Evolutionary conservation across 805 yeast species (phyloP), one percentile per base, ranked within the genome.

Genomic region (Saccharomycopsis guyanensis): DNA sequence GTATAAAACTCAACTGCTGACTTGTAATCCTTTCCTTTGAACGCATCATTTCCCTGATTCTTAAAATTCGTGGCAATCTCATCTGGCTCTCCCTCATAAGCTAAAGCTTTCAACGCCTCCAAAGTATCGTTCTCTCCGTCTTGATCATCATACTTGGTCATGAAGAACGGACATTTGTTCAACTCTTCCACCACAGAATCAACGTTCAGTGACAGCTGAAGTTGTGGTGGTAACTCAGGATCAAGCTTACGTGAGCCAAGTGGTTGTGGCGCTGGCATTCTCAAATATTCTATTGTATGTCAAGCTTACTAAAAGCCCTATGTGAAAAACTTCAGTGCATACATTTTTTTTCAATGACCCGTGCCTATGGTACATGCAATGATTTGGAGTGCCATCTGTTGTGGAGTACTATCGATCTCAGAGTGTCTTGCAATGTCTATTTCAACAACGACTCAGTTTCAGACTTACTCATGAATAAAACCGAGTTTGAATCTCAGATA

Each of bases 1-100:
- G 81, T 79, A 57, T 93, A 93, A 57, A 70, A 82, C 45, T 77
- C 82, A 36, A 86, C 69, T 0, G 98, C 98, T 53, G 78, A 77
- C 46, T 75, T 72, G 64, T 75, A 93, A 56, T 80, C 44, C 16
- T 82, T 86, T 7, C 68, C 67, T 60, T 77, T 81, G 65, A 73
- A 93, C 49, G 85, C 75, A 13, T 87, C 97, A 61, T 94, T 93
- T 4, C 98, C 99, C 60, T 91, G 97, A 51, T 76, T 80, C 53
- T 88, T 87, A 68, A 89, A 93, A 58, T 88, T 89, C 20, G 76
- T 71, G 3, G 97, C 97, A 31, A 88, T 70, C 58, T 93, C 98
- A 57, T 83, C 80, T 0, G 97, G 96, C 53, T 87, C 95, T 38
- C 97, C 98, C 42, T 93, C 98, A 59, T 86, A 45, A 6, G 50